Evolutionary conservation across 306 rosid species (phyloP).

Genomic region (Cucurbita maxima): DNA sequence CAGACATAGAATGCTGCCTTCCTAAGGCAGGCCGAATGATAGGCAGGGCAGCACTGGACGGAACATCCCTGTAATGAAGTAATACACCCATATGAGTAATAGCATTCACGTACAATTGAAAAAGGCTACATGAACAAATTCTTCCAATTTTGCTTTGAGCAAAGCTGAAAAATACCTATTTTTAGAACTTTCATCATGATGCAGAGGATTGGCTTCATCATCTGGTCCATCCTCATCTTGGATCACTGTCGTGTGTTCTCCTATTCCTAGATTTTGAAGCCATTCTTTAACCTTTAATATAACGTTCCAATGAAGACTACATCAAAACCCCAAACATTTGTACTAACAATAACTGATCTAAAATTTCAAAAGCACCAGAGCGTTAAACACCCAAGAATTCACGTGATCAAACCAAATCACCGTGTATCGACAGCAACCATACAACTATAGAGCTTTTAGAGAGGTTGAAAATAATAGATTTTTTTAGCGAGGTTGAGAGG

Average conservation of each 20-base stretch:
- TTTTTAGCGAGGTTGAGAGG: not conserved
- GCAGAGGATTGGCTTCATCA: constrained; percentile 53
- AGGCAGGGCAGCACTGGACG: constrained; percentile 93
- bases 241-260: constrained; percentile 49
- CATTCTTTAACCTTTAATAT: constrained; percentile 99
- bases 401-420: not conserved
- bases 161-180: constrained; percentile 36
- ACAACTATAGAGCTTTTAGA: not conserved
- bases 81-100: constrained; percentile 11
- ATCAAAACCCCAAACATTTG: constrained; percentile 47
- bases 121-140: not conserved
- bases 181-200: constrained; percentile 59
- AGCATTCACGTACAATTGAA: constrained; percentile 12
- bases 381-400: not conserved
- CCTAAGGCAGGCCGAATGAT: constrained; percentile 90
- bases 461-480: not conserved
- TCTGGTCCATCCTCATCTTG: constrained; percentile 76
- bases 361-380: not conserved
- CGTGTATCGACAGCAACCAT: not conserved
- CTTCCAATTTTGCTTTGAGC: not conserved
- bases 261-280: constrained; percentile 99
- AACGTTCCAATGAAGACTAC: constrained; percentile 46
- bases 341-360: not conserved
- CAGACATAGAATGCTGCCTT: constrained; percentile 81
- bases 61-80: constrained; percentile 81